Conservation (phyloP, 495 filamentous ascomycete species). For the Entonaema liquescens region DNA sequence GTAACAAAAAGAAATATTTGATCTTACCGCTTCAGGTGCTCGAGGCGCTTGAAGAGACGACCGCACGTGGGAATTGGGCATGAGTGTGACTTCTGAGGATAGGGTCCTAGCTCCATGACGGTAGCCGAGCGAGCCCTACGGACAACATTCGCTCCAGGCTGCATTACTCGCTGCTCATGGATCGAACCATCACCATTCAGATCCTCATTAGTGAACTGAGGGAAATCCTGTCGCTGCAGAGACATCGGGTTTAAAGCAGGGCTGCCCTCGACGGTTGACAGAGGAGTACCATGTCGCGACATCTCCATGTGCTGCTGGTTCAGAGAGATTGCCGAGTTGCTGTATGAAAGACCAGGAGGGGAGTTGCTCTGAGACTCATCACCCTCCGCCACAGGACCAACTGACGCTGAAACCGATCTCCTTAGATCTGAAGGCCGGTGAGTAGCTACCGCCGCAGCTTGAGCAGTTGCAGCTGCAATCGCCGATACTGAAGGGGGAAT, state of each 20-base stretch:
- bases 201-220: conserved; percentile 70
- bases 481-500: conserved; percentile 77
- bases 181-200: conserved; percentile 64
- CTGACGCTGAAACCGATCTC: conserved; percentile 88
- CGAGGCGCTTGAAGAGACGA: conserved; percentile 96
- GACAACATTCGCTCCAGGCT: conserved; percentile 75
- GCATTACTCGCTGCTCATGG: conserved; percentile 68
- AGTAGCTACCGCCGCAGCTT: conserved; percentile 58
- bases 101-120: conserved; percentile 94
- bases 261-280: conserved; percentile 80
- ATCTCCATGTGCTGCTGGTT: conserved; percentile 76
- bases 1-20: conserved; percentile 58
- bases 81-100: conserved; percentile 96
- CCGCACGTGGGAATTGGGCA: conserved; percentile 99
- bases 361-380: conserved; percentile 76
- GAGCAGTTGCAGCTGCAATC: conserved; percentile 69
- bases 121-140: conserved; percentile 94
- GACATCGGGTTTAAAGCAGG: conserved; percentile 74
- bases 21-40: conserved; percentile 97
- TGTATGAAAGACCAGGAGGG: conserved; percentile 73
- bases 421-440: conserved; percentile 85
- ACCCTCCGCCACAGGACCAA: conserved; percentile 80
- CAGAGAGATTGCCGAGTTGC: conserved; percentile 65
- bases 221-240: conserved; percentile 73
- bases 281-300: conserved; percentile 87